These are phyloP conservation scores for Beta corolliflora DNA, from an alignment of 179 eudicot genomes.

Conservation along the genomic window DNA sequence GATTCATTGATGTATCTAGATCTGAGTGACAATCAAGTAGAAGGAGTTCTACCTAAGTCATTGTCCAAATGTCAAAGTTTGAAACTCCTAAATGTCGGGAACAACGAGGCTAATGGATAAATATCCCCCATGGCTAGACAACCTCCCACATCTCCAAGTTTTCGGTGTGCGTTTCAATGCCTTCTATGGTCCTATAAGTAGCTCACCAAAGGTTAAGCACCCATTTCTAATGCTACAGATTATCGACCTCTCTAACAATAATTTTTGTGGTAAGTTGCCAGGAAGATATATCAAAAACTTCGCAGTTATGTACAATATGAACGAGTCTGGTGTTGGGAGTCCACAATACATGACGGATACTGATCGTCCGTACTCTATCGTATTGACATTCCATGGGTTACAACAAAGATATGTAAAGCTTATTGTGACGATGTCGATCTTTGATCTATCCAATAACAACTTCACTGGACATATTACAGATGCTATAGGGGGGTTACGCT, in stretches of 20 bases:
- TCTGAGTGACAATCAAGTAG: too few relatives aligned
- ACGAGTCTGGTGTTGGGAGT: not conserved
- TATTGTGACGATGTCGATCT: slow-evolving; percentile 8
- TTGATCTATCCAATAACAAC: slow-evolving; percentile 31
- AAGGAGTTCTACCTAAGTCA: too few relatives aligned
- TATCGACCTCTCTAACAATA: slow-evolving; percentile 20
- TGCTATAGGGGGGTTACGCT: slow-evolving; percentile 15
- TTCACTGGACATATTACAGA: slow-evolving; percentile 27
- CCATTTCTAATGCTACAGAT: slow-evolving; percentile 13
- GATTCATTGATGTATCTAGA: too few relatives aligned
- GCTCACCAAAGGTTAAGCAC: too few relatives aligned
- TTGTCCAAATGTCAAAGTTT: too few relatives aligned
- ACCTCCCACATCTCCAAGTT: too few relatives aligned
- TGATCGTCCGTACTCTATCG: not conserved
- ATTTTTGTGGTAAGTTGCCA: slow-evolving; percentile 7
- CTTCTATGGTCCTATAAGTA: too few relatives aligned
- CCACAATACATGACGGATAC: too few relatives aligned
- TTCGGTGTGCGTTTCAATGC: too few relatives aligned
- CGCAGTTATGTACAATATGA: slow-evolving; percentile 19
- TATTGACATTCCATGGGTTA: not conserved
- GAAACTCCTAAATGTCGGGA: too few relatives aligned
- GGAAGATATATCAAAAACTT: not conserved
- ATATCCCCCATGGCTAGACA: too few relatives aligned
- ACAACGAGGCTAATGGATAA: too few relatives aligned
- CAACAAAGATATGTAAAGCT: slow-evolving; percentile 7